Conservation (phyloP, 495 filamentous ascomycete species). For the Aspergillus egyptiacus region DNA sequence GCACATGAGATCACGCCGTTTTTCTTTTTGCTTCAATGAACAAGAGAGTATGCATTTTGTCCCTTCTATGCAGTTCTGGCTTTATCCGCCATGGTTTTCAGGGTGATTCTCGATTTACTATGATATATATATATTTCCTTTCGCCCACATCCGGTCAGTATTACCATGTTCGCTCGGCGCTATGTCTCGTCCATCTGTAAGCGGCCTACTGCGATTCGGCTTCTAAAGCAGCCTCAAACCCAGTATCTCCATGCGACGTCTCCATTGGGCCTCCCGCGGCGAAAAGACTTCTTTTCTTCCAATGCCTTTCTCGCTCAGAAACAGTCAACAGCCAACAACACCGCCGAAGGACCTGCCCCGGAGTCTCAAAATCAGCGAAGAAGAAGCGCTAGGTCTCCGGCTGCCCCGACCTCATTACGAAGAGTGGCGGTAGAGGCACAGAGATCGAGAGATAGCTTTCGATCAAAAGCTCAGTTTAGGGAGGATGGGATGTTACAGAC, state of each 20-base stretch:
- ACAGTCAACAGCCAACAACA: constrained; percentile 20
- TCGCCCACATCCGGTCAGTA: constrained; percentile 5
- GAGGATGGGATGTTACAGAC: constrained; percentile 41
- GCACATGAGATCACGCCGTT: not conserved
- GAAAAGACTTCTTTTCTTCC: constrained; percentile 47
- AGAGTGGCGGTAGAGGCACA: constrained; percentile 57
- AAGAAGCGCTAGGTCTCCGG: constrained; percentile 40
- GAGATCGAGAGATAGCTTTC: constrained; percentile 46
- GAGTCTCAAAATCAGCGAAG: constrained; percentile 38
- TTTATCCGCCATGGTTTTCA: not conserved
- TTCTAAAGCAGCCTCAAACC: constrained; percentile 23
- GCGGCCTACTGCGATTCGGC: constrained; percentile 18
- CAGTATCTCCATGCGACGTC: constrained; percentile 40
- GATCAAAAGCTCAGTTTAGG: constrained; percentile 33
- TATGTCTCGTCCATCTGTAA: constrained; percentile 32
- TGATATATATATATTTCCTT: not conserved
- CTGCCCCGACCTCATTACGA: constrained; percentile 50
- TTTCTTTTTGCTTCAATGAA: not conserved
- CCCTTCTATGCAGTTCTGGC: not conserved
- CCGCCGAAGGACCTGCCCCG: constrained; percentile 13
- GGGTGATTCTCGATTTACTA: not conserved
- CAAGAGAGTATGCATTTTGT: not conserved
- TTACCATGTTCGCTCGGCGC: constrained; percentile 33
- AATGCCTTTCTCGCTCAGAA: constrained; percentile 39
- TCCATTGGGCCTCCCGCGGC: constrained; percentile 28